Evolutionary conservation across 257 asterid species (phyloP), one percentile per base, ranked within the genome.

Genomic region (Lycium ferocissimum): DNA sequence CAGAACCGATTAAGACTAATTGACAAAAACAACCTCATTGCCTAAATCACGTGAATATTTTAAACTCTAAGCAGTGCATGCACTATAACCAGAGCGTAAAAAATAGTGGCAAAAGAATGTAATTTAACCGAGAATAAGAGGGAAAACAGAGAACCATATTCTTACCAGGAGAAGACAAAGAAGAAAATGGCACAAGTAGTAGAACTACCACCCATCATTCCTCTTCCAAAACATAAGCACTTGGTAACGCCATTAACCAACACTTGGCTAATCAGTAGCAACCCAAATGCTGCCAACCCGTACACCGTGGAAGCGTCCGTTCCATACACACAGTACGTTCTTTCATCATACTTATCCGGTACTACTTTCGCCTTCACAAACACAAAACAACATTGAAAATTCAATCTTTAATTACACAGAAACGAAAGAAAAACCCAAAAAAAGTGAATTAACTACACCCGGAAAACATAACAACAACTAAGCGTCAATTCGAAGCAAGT

Each of bases 281-380:
- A 87, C 58, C 97, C 99, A 81, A 95, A 95, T 84, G 99, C 99
- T 89, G 95, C 13, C 87, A 97, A 49, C 35, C 99, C 98, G 88
- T 97, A 97, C 88, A 79, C 95, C 86, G 98, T 93, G 87, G 99
- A 97, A 75, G 98, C 98, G 84, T 97, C 99, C 14, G 93, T 90
- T 17, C 84, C 98, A 88, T 95, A 97, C 85, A 84, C 82, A 59
- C 99, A 95, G 90, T 92, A 97, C 1, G 95, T 88, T 86, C 62
- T 86, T 90, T 96, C 99, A 58, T 96, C 98, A 88, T 95, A 97
- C 95, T 97, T 80, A 87, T 97, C 99, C 53, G 99, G 99, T 83
- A 63, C 58, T 85, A 92, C 95, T 85, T 38, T 86, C 17, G 98
- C 99, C 99, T 97, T 63, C 83, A 84, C 65, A 56, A 88, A 75